Base-by-base conservation (phyloP, 2,329 filamentous ascomycete genomes). In the Colletotrichum magnum region DNA sequence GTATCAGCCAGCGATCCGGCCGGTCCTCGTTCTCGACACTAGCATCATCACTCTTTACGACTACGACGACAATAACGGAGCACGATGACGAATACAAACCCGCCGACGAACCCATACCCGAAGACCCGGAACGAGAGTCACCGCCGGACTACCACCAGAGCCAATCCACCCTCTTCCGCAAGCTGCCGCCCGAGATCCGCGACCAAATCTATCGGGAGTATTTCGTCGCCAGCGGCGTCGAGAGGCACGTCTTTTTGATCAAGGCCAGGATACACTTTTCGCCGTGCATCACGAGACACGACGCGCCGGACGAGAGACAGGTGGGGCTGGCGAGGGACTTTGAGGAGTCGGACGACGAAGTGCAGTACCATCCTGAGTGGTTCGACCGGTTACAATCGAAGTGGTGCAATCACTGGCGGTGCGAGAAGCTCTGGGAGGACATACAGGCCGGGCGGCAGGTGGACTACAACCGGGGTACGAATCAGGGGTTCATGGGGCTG, bases 401-500 rank as follows among this genome's bases (percentile, higher is more conserved):
- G 10, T 72, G 71, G 71, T 72, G 70, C 41, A 72, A 72, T n/a
- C 71, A 72, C 60, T 72, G 71, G 71, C 62, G 54, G 7, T 72
- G 71, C 47, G 64, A 72, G 9, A n/a, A 52, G 32, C 15, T 69
- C 4, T 69, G 67, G 60, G 58, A 72, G 26, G 64, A 70, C 13
- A 54, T 71, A 0, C 43, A 50, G 21, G 59, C 64, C 26, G 52
- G 58, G 5, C 24, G n/a, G 6, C 32, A 56, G 48, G 10, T 61
- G 2, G 68, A 58, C 9, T 36, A 21, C 2, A 54, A 69, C 26
- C 1, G 1, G 1, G 39, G 50, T 0, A 53, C 26, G 36, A 57
- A 36, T 10, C 62, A 60, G 13, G 57, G 54, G 6, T 72, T 64
- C 56, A 57, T 68, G 50, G 41, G 59, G 16, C 52, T 72, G 5